A percentile compares a stretch with the other conserved stretches of the same genome.
These are phyloP conservation scores for Aspergillus ruber DNA, from an alignment of 2,329 filamentous ascomycete genomes.

Conservation along the genomic window DNA sequence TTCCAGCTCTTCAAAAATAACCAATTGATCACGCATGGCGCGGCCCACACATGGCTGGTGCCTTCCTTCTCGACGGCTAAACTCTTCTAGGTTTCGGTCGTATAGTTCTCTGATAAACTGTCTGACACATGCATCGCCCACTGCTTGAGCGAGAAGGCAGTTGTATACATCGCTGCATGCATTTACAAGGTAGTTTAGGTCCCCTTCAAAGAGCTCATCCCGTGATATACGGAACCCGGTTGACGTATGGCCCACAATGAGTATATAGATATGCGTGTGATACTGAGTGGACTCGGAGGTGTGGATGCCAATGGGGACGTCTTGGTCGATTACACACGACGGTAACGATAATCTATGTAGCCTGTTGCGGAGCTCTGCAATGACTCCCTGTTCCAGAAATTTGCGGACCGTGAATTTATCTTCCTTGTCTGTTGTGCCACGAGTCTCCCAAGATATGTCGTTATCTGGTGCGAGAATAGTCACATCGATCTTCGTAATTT, in stretches of 20 bases:
- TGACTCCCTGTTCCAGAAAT: conserved; percentile 18
- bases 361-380: conserved; percentile 9
- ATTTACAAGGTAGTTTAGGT: neutral
- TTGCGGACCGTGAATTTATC: conserved; percentile 12
- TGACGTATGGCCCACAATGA: conserved; percentile 49
- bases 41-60: conserved; percentile 46
- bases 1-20: conserved; percentile 54
- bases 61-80: neutral
- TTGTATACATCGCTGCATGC: neutral
- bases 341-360: too few relatives aligned
- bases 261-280: conserved; percentile 45
- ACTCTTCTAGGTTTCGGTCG: conserved; percentile 21
- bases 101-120: conserved; percentile 43
- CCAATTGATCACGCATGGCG: conserved; percentile 53
- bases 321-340: neutral
- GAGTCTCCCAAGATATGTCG: neutral
- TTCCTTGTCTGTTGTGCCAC: neutral
- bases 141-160: conserved; percentile 9
- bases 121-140: conserved; percentile 41
- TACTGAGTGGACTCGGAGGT: conserved; percentile 40
- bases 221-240: conserved; percentile 45
- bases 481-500: conserved; percentile 31
- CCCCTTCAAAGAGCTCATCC: conserved; percentile 37
- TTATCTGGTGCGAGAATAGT: conserved; percentile 34
- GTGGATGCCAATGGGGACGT: conserved; percentile 20